Conservation (phyloP, 176 grass and related monocot species). For the Secale cereale region DNA sequence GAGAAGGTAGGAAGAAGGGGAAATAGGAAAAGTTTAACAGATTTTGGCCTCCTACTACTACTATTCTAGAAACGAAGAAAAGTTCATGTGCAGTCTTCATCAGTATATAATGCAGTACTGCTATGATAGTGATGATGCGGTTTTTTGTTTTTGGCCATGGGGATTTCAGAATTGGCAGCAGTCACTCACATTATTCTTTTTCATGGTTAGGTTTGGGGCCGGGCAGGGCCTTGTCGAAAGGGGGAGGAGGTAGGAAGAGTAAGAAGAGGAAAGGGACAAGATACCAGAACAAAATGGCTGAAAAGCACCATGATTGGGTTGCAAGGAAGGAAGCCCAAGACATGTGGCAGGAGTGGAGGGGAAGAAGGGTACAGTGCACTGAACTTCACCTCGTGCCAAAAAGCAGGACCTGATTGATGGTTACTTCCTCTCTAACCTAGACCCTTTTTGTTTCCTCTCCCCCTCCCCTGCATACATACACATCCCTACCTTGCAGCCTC, state of each 20-base stretch:
- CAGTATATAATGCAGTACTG: not conserved
- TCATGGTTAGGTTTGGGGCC: conserved; percentile 25
- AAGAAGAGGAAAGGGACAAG: conserved; percentile 53
- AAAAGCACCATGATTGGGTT: conserved; percentile 39
- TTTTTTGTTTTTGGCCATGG: not conserved
- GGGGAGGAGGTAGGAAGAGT: conserved; percentile 48
- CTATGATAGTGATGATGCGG: not conserved
- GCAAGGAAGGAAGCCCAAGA: conserved; percentile 45
- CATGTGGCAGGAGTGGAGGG: conserved; percentile 19
- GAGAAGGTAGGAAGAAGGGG: conserved; percentile 50
- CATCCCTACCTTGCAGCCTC: not conserved
- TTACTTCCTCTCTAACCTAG: conserved; percentile 37
- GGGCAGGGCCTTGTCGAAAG: conserved; percentile 19
- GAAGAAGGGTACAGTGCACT: conserved; percentile 41
- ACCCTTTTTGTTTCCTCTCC: conserved; percentile 17
- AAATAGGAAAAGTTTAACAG: too few species aligned
- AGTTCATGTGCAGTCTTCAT: not conserved
- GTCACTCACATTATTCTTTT: conserved; percentile 2
- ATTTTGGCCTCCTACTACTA: too few species aligned
- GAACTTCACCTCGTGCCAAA: conserved; percentile 64
- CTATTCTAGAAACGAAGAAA: not conserved
- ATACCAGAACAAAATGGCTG: conserved; percentile 56
- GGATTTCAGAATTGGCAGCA: not conserved
- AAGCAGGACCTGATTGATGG: conserved; percentile 50
- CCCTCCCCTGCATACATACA: not conserved